Base-by-base conservation (phyloP, 495 filamentous ascomycete genomes). In the Podospora anserina region DNA sequence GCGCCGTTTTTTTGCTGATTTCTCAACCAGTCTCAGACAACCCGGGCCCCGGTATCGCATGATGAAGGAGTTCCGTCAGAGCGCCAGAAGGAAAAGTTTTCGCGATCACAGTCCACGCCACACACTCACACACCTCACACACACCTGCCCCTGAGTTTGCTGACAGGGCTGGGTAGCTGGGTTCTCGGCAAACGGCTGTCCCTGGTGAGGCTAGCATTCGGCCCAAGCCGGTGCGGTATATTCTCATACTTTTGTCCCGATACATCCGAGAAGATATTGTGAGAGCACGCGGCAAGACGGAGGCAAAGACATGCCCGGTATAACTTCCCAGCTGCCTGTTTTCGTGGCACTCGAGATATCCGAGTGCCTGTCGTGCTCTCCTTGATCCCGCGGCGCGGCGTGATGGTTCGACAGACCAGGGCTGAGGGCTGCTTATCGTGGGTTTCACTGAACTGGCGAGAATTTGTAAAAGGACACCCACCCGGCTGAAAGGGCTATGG, bases 401-500 rank as follows among this genome's bases (percentile, higher is more conserved):
- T 28, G 63, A 59, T 53, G 63, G 55, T 58, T 58, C 23, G 26
- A 39, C 64, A n/a, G 11, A 60, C 20, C 23, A 11, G 16, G 54
- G 55, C 57, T 30, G 28, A 32, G 19, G 44, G 26, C 20, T 60
- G 54, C 61, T 19, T 16, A 65, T 19, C 20, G 26, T n/a, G 26
- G 18, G 64, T 49, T 49, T 49, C 39, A 49, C 39, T 49, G 39
- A 49, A 11, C 39, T 16, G 39, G 39, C 61, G 65, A 23, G 58
- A 61, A 63, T 63, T 65, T 49, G 39, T 49, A 49, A 23, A 54
- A 15, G 49, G 61, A 65, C 68, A 56, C 57, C 19, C 26, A 71
- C 67, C 62, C 68, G 56, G 44, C 32, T 56, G 65, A 66, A 54
- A 27, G 63, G 54, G 57, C 34, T 66, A 73, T 74, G 71, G 75